A percentile compares a stretch with the other conserved stretches of the same genome.
phyloP scores from a whole-genome alignment of 768 basidiomycete species.

The Phlebiopsis flavidoalba region DNA sequence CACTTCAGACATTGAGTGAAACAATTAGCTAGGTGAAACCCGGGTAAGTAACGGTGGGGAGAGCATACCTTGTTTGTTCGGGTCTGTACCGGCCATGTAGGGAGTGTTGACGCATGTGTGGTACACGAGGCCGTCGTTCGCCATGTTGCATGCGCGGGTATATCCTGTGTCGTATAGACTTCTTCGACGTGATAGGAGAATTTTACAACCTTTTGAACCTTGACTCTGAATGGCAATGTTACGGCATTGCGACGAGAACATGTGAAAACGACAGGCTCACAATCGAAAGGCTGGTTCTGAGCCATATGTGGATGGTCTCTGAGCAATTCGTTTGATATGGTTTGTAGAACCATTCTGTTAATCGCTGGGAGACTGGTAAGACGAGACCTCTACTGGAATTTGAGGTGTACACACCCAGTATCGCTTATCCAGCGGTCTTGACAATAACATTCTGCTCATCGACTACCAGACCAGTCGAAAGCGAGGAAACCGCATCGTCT shows the following conservation, averaged over 20 bases:
- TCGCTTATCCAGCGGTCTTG: conserved; percentile 73
- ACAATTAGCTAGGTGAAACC: background rate
- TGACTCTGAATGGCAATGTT: conserved; percentile 47
- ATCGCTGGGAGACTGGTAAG: conserved; percentile 42
- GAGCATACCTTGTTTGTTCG: conserved; percentile 76
- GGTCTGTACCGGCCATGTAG: conserved; percentile 79
- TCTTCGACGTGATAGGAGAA: conserved; percentile 84
- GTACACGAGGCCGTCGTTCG: conserved; percentile 96
- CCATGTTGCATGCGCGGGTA: conserved; percentile 85
- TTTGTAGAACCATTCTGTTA: conserved; percentile 76
- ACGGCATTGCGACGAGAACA: background rate
- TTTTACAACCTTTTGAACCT: conserved; percentile 83
- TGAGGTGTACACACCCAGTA: conserved; percentile 67
- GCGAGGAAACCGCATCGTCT: conserved; percentile 78
- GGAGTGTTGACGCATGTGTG: conserved; percentile 81
- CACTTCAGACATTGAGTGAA: conserved; percentile 79
- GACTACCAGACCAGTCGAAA: conserved; percentile 90
- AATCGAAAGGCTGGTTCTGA: conserved; percentile 70
- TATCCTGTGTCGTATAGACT: conserved; percentile 70
- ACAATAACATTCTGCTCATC: conserved; percentile 87
- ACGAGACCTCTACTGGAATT: background rate
- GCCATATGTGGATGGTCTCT: conserved; percentile 64
- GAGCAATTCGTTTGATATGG: conserved; percentile 74
- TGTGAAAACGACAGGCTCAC: conserved; percentile 39
- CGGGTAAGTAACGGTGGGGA: background rate